Percentiles rank a stretch among this genome's conserved stretches.
Conservation (phyloP, 225 moss, liverwort and hornwort species). For the Thuidium tamariscinum region DNA sequence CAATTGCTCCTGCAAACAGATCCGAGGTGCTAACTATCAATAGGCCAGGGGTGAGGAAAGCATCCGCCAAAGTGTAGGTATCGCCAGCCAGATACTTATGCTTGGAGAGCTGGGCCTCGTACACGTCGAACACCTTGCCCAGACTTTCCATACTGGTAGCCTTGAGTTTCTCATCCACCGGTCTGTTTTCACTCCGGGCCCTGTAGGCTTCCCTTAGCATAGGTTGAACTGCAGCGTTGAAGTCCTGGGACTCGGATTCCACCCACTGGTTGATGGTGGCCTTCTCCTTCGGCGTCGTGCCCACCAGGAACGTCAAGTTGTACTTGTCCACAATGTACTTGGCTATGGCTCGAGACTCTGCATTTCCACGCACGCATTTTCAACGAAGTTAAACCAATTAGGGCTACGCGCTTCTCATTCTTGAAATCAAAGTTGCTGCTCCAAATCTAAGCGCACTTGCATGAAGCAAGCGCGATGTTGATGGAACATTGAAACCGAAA, state of each 20-base stretch:
- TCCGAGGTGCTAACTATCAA: no score
- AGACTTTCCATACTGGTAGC: background rate
- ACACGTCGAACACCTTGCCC: background rate
- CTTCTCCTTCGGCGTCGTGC: background rate
- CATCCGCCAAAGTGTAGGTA: no score
- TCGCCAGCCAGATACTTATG: no score
- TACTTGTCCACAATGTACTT: background rate
- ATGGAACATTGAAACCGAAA: accelerated
- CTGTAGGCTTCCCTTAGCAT: accelerated
- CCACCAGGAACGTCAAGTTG: background rate
- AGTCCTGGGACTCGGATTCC: background rate
- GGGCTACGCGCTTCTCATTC: background rate
- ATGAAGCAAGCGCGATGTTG: background rate
- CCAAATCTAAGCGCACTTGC: background rate
- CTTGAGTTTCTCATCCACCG: background rate
- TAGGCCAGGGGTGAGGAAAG: no score
- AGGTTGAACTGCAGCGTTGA: accelerated
- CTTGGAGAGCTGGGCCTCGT: background rate
- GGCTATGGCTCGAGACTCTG: background rate
- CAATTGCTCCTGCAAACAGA: no score
- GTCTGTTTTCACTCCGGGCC: background rate
- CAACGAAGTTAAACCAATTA: accelerated
- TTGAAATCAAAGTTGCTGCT: background rate
- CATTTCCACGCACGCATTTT: background rate
- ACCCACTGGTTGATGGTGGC: background rate